Percentiles rank a stretch among this genome's conserved stretches.
phyloP scores from a whole-genome alignment of 106 monocot genomes.

The Dioscorea alata region DNA sequence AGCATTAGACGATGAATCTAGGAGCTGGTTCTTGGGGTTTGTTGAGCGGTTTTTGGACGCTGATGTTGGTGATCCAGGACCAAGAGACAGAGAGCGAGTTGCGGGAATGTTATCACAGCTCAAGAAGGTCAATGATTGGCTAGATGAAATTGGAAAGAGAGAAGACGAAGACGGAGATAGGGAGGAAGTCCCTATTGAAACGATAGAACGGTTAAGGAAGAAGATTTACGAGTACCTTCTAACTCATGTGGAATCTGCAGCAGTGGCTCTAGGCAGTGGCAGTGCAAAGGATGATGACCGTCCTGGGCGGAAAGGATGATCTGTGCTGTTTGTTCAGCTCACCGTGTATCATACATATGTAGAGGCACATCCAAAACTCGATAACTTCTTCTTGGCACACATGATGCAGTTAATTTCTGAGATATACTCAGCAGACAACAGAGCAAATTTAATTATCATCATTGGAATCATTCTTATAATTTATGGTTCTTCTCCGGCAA shows the following conservation, averaged over 20 bases:
- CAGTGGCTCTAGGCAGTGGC: conserved; percentile 52
- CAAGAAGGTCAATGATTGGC: conserved; percentile 94
- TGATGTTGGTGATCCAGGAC: conserved; percentile 23
- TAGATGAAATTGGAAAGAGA: conserved; percentile 35
- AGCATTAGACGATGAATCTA: conserved; percentile 42
- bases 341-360: no score
- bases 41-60: conserved; percentile 77
- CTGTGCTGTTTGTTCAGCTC: neutral
- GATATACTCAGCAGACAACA: no score
- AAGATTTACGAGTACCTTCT: conserved; percentile 95
- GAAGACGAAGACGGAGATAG: conserved; percentile 1
- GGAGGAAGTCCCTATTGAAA: conserved; percentile 35
- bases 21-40: conserved; percentile 80
- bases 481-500: no score
- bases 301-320: conserved; percentile 10
- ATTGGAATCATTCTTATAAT: no score
- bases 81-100: conserved; percentile 42
- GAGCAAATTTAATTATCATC: no score
- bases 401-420: no score
- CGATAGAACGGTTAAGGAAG: conserved; percentile 64
- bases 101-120: conserved; percentile 84
- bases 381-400: no score
- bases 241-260: conserved; percentile 82
- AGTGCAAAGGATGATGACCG: conserved; percentile 4
- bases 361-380: no score